phyloP scores from a whole-genome alignment of 345 rosid genomes.

The Populus deltoides region DNA sequence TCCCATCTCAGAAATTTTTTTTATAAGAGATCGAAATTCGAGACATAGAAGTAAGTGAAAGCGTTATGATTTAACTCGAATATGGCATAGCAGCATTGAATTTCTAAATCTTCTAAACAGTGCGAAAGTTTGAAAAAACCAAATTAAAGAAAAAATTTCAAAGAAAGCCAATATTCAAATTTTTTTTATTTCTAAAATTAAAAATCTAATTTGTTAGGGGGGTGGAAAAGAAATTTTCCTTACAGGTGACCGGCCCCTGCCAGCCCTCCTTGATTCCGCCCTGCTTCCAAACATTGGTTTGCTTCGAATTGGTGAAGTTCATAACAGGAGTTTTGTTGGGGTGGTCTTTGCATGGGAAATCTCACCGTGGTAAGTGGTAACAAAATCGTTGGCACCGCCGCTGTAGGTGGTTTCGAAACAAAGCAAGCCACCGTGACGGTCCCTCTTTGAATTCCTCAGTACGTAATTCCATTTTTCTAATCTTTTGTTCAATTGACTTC shows the following conservation, averaged over 20 bases:
- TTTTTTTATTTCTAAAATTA: too few species aligned
- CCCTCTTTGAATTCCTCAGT: background rate
- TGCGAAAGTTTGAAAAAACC: too few species aligned
- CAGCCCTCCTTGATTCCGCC: too few species aligned
- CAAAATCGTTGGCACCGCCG: constrained; percentile 32
- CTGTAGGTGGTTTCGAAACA: constrained; percentile 15
- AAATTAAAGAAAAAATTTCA: too few species aligned
- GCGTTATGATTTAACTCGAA: background rate
- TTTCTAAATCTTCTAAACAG: background rate
- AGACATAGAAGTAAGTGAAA: background rate
- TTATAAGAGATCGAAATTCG: background rate
- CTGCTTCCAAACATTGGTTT: background rate
- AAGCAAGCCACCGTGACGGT: background rate
- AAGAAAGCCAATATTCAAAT: too few species aligned
- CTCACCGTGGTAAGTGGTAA: constrained; percentile 12
- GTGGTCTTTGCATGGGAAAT: constrained; percentile 16
- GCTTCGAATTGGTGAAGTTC: background rate
- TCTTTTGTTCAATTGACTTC: background rate
- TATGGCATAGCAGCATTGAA: background rate
- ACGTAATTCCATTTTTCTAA: background rate
- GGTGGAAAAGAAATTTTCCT: too few species aligned
- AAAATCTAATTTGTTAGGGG: too few species aligned
- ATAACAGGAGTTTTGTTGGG: constrained; percentile 17
- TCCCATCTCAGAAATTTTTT: background rate
- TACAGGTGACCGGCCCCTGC: too few species aligned